These are phyloP conservation scores for Diplodia seriata DNA, from an alignment of 2,329 filamentous ascomycete genomes.

Conservation along the genomic window DNA sequence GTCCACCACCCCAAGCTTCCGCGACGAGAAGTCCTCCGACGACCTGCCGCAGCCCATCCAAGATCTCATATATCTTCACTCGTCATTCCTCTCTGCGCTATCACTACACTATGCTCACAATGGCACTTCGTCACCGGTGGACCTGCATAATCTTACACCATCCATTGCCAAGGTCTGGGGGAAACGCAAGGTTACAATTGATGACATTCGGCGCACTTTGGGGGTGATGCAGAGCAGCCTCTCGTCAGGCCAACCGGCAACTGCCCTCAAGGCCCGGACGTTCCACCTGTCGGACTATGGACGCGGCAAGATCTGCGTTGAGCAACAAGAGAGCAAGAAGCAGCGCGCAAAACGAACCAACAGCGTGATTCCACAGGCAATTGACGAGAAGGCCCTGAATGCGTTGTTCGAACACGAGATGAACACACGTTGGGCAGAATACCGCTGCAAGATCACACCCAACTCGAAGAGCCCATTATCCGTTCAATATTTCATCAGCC, in stretches of 20 bases:
- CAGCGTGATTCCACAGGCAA: constrained; percentile 38
- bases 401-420: constrained; percentile 58
- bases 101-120: constrained; percentile 59
- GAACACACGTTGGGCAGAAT: constrained; percentile 54
- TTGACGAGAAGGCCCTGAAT: constrained; percentile 58
- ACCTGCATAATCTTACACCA: constrained; percentile 50
- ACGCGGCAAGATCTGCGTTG: constrained; percentile 52
- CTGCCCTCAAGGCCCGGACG: constrained; percentile 40
- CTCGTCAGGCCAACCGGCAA: constrained; percentile 1
- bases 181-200: constrained; percentile 53
- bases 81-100: constrained; percentile 58
- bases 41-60: constrained; percentile 51
- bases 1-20: constrained; percentile 30
- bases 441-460: constrained; percentile 50
- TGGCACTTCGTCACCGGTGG: constrained; percentile 53
- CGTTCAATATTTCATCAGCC: constrained; percentile 64
- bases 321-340: constrained; percentile 45
- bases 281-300: constrained; percentile 53
- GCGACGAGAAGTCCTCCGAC: constrained; percentile 32
- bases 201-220: constrained; percentile 56
- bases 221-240: constrained; percentile 44
- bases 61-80: constrained; percentile 54
- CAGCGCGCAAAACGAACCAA: constrained; percentile 36
- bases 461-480: constrained; percentile 45
- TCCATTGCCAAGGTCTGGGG: constrained; percentile 54